Evolutionary conservation across 495 filamentous ascomycete genomes (phyloP), one percentile per base, ranked within the genome.

Genomic region (Penicillium riverlandense): DNA sequence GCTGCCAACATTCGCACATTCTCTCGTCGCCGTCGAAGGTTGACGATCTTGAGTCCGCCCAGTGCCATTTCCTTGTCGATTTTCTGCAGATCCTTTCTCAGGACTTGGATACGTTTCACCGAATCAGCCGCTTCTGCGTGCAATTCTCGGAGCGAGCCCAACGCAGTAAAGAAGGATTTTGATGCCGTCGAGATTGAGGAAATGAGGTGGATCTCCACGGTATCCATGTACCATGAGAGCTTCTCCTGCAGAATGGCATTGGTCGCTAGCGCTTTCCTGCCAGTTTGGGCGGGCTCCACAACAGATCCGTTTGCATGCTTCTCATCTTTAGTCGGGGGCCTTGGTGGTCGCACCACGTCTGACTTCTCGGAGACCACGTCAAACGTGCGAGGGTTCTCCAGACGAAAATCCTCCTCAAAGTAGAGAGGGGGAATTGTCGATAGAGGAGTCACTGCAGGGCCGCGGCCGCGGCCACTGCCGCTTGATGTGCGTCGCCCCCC

Each of bases 171-270:
- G 69, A 99, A 99, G 0, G 90, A 95, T 7, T 86, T 87, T 1
- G 90, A 96, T 1, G 94, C 92, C 0, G 84, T 90, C 2, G 91
- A 95, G 14, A 99, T 97, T 0, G 90, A 95, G 2, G 86, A 90
- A 45, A 99, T 97, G 8, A 99, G 75, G 59, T 99, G 92, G 40
- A 97, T 87, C 57, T 99, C 92, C 13, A 99, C 86, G 0, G 94
- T 99, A 59, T 99, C 92, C 92, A 99, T 96, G 54, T 99, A 99
- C 92, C 92, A 99, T 1, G 91, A 96, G 4, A 99, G 74, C 59
- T 99, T 99, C 57, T 99, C 92, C 59, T 99, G 92, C n/a, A 99
- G 66, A 37, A 99, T 97, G 1, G 92, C 92, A 67, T 99, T 99
- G 0, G 90, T 96, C 30, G 94, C 90, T 4, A 98, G 72, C 11